phyloP scores from a whole-genome alignment of 805 yeast genomes.

The Pichia kluyveri region DNA sequence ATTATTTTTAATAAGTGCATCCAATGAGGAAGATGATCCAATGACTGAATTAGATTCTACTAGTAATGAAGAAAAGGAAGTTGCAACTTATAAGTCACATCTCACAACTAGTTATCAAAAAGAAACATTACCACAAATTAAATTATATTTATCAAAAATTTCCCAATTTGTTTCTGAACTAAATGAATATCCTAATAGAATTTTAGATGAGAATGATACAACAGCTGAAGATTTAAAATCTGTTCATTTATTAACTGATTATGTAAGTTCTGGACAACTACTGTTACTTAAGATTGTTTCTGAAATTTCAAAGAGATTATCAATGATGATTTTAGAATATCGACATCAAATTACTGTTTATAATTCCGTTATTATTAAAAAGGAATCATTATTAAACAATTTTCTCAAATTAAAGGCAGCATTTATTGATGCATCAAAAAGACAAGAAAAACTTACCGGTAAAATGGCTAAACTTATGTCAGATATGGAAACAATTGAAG shows the following conservation, averaged over 20 bases:
- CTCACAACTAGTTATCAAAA: conserved; percentile 1
- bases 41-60: neutral
- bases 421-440: conserved; percentile 25
- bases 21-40: neutral
- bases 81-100: conserved; percentile 4
- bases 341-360: conserved; percentile 18
- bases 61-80: neutral
- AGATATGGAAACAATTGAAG: conserved; percentile 6
- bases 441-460: conserved; percentile 19
- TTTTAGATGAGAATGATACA: conserved; percentile 9
- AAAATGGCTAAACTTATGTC: conserved; percentile 12
- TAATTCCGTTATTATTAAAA: conserved; percentile 10
- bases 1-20: conserved; percentile 6
- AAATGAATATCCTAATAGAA: neutral
- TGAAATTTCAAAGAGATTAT: conserved; percentile 11
- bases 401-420: conserved; percentile 20
- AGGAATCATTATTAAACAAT: conserved; percentile 5
- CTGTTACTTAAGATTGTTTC: conserved; percentile 14
- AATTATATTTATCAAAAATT: conserved; percentile 3
- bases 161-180: conserved; percentile 9
- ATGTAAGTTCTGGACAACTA: conserved; percentile 11
- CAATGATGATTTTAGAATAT: conserved; percentile 15
- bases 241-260: conserved; percentile 13
- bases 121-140: conserved; percentile 7
- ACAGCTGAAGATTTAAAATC: conserved; percentile 9